Evolutionary conservation across 306 rosid species (phyloP).

Genomic region (Chamaecrista fasciculata): DNA sequence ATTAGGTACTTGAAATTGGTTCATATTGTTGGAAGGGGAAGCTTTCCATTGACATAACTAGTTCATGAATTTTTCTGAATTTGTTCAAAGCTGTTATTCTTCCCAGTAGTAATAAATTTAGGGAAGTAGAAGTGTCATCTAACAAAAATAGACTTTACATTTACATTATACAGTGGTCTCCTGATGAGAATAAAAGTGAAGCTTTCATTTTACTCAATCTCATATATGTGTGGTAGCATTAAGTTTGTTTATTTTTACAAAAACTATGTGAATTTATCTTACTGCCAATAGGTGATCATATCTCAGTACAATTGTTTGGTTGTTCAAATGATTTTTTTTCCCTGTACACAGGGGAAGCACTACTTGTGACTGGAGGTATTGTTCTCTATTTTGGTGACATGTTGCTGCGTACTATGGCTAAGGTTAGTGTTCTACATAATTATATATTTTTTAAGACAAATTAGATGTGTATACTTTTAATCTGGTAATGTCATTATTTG

Average conservation of each 20-base stretch:
- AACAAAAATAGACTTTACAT: background rate
- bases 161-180: background rate
- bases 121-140: background rate
- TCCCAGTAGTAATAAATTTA: background rate
- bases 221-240: background rate
- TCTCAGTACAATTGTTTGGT: constrained; percentile 10
- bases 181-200: constrained; percentile 5
- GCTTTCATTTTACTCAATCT: background rate
- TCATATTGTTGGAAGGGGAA: constrained; percentile 13
- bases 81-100: background rate
- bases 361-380: constrained; percentile 76
- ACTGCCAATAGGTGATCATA: background rate
- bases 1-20: background rate
- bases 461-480: constrained; percentile 19
- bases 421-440: constrained; percentile 45
- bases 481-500: constrained; percentile 28
- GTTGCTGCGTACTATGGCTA: constrained; percentile 60
- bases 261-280: constrained; percentile 7
- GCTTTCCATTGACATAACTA: background rate
- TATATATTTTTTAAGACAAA: constrained; percentile 11
- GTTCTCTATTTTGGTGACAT: constrained; percentile 92
- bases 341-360: constrained; percentile 69
- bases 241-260: background rate
- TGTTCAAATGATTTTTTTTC: constrained; percentile 14
- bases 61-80: constrained; percentile 1